These are phyloP conservation scores for Mayamaea pseudoterrestris DNA, from an alignment of 108 stramenopile species.

Conservation along the genomic window DNA sequence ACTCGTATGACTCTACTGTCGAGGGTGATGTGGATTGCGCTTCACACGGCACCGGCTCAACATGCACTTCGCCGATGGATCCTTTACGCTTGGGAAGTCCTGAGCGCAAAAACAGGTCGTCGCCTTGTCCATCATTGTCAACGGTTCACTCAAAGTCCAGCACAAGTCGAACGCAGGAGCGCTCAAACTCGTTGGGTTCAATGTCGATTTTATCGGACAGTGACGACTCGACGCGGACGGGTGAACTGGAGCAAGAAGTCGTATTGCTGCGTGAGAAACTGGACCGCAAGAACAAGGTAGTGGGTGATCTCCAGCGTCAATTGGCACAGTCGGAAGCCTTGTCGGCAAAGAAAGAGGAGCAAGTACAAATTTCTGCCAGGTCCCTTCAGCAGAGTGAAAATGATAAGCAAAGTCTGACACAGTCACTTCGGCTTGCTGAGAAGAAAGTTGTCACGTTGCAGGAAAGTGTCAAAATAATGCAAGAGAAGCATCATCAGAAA, in stretches of 20 bases:
- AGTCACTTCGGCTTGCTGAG: neutral
- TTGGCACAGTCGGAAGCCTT: slow-evolving; percentile 20
- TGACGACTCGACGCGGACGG: neutral
- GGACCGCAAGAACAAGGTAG: slow-evolving; percentile 20
- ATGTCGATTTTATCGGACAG: neutral
- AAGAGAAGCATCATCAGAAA: no score
- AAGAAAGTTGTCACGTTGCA: no score
- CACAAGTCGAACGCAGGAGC: no score
- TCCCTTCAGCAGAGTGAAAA: neutral
- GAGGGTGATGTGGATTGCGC: neutral
- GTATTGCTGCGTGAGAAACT: slow-evolving; percentile 16
- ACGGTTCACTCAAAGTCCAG: no score
- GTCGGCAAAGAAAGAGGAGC: no score
- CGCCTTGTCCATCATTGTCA: no score
- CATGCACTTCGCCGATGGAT: neutral
- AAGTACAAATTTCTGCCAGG: no score
- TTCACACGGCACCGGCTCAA: neutral
- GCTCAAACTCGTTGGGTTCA: neutral
- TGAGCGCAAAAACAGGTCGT: no score
- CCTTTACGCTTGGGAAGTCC: neutral
- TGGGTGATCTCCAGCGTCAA: slow-evolving; percentile 31
- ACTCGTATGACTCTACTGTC: neutral
- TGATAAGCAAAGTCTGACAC: slow-evolving; percentile 12
- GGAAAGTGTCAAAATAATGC: no score
- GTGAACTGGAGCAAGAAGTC: slow-evolving; percentile 18